Conservation (phyloP, 164 flowering plant genomes). For the Paratinospora sagittata region DNA sequence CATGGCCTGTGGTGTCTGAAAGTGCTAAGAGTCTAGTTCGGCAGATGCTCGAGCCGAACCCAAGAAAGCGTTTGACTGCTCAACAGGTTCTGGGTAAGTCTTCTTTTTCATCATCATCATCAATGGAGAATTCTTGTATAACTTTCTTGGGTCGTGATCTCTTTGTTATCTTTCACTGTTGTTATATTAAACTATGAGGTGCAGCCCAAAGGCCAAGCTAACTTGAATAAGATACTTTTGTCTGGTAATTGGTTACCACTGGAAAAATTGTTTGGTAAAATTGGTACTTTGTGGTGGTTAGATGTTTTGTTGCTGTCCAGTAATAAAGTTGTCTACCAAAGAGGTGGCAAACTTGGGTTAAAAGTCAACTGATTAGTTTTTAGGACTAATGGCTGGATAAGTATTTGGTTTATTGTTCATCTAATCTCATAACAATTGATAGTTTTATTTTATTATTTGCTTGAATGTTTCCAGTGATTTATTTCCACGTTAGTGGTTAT, state of each 20-base stretch:
- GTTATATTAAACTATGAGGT: not conserved
- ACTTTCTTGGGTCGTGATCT: too few relatives aligned
- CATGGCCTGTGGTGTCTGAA: constrained; percentile 94
- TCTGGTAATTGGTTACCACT: too few relatives aligned
- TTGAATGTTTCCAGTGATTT: not conserved
- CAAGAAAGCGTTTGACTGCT: constrained; percentile 78
- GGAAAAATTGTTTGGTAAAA: not conserved
- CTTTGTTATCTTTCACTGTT: too few relatives aligned
- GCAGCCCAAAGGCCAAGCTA: not conserved
- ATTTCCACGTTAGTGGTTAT: not conserved
- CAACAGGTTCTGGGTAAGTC: constrained; percentile 92
- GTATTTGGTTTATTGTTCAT: too few relatives aligned
- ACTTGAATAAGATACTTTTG: not conserved
- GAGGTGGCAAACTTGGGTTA: not conserved
- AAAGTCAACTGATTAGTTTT: not conserved
- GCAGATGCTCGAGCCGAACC: constrained; percentile 89
- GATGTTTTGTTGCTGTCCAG: not conserved
- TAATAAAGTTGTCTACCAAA: not conserved
- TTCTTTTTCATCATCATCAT: too few relatives aligned
- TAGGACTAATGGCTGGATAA: not conserved
- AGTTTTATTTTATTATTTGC: not conserved
- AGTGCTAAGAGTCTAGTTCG: constrained; percentile 83
- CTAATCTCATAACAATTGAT: not conserved
- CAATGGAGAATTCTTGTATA: too few relatives aligned
- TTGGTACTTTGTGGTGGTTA: not conserved